These are phyloP conservation scores for Yamadazyma sp. DNA, from an alignment of 1,139 yeast genomes.

Conservation along the genomic window DNA sequence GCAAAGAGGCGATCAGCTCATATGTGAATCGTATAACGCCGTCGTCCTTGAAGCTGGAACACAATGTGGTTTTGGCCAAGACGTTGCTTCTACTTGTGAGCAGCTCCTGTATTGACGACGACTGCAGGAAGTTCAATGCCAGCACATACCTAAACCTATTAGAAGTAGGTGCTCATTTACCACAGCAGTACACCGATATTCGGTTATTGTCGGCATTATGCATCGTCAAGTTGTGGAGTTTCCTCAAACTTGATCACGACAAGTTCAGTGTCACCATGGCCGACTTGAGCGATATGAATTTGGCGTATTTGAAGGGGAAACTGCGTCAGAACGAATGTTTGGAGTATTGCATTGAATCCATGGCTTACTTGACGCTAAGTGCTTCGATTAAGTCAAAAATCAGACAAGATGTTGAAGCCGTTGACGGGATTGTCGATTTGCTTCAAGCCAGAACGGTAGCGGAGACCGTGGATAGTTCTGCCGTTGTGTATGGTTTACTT, in stretches of 20 bases:
- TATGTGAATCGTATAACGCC: conserved; percentile 11
- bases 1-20: conserved; percentile 8
- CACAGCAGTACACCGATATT: conserved; percentile 18
- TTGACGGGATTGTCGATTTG: conserved; percentile 21
- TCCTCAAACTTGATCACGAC: conserved; percentile 23
- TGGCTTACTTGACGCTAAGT: conserved; percentile 48
- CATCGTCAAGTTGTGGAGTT: conserved; percentile 46
- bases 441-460: conserved; percentile 10
- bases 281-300: conserved; percentile 20
- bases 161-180: conserved; percentile 18
- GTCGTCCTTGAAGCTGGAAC: conserved; percentile 5
- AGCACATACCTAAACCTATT: conserved; percentile 30
- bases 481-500: conserved; percentile 36
- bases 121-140: conserved; percentile 34
- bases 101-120: conserved; percentile 37
- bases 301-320: conserved; percentile 17
- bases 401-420: conserved; percentile 31
- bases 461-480: conserved; percentile 11
- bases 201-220: conserved; percentile 34
- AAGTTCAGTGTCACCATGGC: conserved; percentile 21
- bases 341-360: conserved; percentile 40
- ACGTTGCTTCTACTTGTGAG: conserved; percentile 26
- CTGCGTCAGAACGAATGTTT: conserved; percentile 4
- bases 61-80: conserved; percentile 5
- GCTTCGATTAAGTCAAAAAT: conserved; percentile 28